Evolutionary conservation across 768 basidiomycete genomes (phyloP).

Genomic region (Podaxis rugospora): DNA sequence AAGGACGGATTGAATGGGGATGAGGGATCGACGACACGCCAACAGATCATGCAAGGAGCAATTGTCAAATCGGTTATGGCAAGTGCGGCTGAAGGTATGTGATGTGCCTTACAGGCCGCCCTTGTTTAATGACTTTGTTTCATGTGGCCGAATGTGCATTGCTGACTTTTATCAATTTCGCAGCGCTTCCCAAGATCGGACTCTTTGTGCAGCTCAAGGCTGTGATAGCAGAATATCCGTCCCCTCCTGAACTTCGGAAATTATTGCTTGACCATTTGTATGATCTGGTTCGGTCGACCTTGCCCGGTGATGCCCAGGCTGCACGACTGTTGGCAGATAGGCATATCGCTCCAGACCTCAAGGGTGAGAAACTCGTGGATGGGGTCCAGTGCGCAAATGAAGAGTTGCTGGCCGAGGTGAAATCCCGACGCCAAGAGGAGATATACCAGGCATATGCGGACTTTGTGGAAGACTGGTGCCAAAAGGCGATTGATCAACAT

Average conservation of each 20-base stretch:
- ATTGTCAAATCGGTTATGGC: constrained; percentile 77
- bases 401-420: constrained; percentile 26
- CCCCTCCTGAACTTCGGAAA: constrained; percentile 27
- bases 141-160: neutral
- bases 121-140: neutral
- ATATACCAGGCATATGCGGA: constrained; percentile 35
- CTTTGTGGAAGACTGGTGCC: constrained; percentile 53
- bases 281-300: constrained; percentile 24
- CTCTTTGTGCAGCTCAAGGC: constrained; percentile 36
- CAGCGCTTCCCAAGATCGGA: constrained; percentile 39
- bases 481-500: constrained; percentile 40
- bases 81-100: constrained; percentile 67
- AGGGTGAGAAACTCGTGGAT: constrained; percentile 33
- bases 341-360: constrained; percentile 24
- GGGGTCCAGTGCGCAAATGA: constrained; percentile 34
- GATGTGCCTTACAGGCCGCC: constrained; percentile 12
- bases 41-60: constrained; percentile 70
- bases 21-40: constrained; percentile 52
- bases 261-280: constrained; percentile 37
- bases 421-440: constrained; percentile 19
- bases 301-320: constrained; percentile 32
- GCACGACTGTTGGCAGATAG: constrained; percentile 31
- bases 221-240: constrained; percentile 34
- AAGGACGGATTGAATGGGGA: constrained; percentile 39
- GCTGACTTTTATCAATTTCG: constrained; percentile 16